phyloP scores from a whole-genome alignment of 768 basidiomycete genomes.

The Hygrophorus pudorinus region DNA sequence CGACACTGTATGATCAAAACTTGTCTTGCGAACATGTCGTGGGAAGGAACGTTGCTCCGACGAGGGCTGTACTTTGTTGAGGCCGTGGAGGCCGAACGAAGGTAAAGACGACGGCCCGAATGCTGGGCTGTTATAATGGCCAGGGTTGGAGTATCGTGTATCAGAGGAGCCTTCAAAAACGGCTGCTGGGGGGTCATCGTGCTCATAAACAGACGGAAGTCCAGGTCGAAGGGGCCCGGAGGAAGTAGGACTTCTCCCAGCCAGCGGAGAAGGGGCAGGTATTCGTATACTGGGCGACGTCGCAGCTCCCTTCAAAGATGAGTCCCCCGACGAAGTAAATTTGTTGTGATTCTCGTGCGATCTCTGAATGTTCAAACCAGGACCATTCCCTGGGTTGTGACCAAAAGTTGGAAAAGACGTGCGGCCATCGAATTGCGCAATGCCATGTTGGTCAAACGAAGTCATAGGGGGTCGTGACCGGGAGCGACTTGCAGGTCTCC shows the following conservation, averaged over 20 bases:
- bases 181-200: constrained; percentile 21
- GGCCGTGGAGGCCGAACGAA: constrained; percentile 56
- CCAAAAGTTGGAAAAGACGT: constrained; percentile 32
- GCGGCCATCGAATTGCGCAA: constrained; percentile 30
- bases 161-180: constrained; percentile 25
- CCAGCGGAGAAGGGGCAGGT: constrained; percentile 34
- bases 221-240: constrained; percentile 29
- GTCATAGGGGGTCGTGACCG: constrained; percentile 59
- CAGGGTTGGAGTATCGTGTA: constrained; percentile 18
- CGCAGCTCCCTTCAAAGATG: constrained; percentile 8
- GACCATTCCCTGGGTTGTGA: constrained; percentile 6
- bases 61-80: constrained; percentile 26
- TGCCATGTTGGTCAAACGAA: constrained; percentile 37
- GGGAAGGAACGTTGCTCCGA: constrained; percentile 54
- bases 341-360: neutral
- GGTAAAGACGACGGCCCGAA: constrained; percentile 69
- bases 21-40: constrained; percentile 84
- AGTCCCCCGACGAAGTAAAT: neutral
- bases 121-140: constrained; percentile 33
- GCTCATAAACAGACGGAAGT: constrained; percentile 37
- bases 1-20: constrained; percentile 87
- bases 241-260: constrained; percentile 38
- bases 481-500: constrained; percentile 72
- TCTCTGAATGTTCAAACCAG: constrained; percentile 4
- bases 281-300: constrained; percentile 27